These are phyloP conservation scores for Alternaria hordeiaustralica DNA, from an alignment of 2,329 filamentous ascomycete species.

Conservation along the genomic window DNA sequence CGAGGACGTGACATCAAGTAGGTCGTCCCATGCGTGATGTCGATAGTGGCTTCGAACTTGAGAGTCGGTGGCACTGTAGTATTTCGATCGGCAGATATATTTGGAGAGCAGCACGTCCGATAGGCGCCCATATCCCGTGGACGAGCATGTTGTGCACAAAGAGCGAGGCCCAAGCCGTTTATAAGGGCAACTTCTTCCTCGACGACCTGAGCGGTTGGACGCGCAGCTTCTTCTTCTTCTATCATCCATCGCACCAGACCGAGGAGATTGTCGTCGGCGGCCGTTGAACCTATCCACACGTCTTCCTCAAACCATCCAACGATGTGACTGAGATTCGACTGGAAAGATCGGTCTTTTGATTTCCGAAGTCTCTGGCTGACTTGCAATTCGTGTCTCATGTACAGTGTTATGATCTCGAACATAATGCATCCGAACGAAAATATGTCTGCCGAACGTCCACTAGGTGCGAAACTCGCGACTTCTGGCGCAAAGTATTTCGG, in stretches of 20 bases:
- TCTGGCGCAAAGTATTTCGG: background rate
- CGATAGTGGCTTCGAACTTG: too few species aligned
- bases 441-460: background rate
- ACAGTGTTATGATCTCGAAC: rapidly evolving
- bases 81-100: too few species aligned
- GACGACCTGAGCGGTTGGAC: background rate
- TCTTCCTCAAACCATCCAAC: background rate
- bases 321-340: background rate
- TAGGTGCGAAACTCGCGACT: rapidly evolving
- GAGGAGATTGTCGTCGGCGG: background rate
- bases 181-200: rapidly evolving
- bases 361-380: rapidly evolving
- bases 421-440: background rate
- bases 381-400: rapidly evolving
- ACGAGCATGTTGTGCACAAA: background rate
- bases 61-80: too few species aligned
- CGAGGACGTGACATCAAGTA: too few species aligned
- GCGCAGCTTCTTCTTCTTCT: background rate
- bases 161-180: background rate
- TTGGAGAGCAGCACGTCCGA: background rate
- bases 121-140: too few species aligned
- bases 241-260: background rate
- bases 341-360: background rate
- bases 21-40: too few species aligned
- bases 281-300: too few species aligned